These are phyloP conservation scores for Ceratocystis cubensis DNA, from an alignment of 2,329 filamentous ascomycete species.

Conservation along the genomic window DNA sequence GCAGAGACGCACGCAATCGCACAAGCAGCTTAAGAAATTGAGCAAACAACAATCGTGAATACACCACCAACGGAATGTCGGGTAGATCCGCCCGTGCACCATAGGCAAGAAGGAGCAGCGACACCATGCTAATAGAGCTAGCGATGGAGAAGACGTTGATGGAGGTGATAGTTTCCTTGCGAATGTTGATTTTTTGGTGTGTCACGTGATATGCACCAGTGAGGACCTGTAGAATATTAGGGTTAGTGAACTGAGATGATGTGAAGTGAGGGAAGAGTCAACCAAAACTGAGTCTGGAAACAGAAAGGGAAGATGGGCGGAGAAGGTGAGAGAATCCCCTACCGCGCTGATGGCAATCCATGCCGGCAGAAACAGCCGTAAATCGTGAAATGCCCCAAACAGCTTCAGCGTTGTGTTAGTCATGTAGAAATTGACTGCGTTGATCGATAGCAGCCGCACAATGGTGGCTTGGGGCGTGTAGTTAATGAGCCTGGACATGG, in stretches of 20 bases:
- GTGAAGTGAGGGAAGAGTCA: no score
- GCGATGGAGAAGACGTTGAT: constrained; percentile 64
- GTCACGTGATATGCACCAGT: constrained; percentile 65
- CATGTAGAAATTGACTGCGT: constrained; percentile 60
- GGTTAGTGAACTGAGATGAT: background rate
- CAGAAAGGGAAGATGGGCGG: background rate
- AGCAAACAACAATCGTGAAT: constrained; percentile 29
- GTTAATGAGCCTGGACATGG: constrained; percentile 55
- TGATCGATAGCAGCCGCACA: constrained; percentile 64
- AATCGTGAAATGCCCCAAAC: constrained; percentile 56
- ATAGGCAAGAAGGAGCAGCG: constrained; percentile 55
- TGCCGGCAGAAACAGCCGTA: constrained; percentile 57
- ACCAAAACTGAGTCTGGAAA: no score
- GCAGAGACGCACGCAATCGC: constrained; percentile 24
- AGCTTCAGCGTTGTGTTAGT: constrained; percentile 60
- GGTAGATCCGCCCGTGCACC: constrained; percentile 48
- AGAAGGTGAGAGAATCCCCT: constrained; percentile 24
- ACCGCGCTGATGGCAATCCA: constrained; percentile 70
- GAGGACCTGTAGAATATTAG: constrained; percentile 40
- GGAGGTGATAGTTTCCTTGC: constrained; percentile 66
- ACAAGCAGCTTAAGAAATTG: constrained; percentile 28
- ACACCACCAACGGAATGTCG: constrained; percentile 43
- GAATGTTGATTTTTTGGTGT: constrained; percentile 66
- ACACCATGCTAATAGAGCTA: constrained; percentile 63
- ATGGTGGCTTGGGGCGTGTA: constrained; percentile 73